Evolutionary conservation across 1,139 yeast species (phyloP), one percentile per base, ranked within the genome.

Genomic region (Geotrichum klebahnii): DNA sequence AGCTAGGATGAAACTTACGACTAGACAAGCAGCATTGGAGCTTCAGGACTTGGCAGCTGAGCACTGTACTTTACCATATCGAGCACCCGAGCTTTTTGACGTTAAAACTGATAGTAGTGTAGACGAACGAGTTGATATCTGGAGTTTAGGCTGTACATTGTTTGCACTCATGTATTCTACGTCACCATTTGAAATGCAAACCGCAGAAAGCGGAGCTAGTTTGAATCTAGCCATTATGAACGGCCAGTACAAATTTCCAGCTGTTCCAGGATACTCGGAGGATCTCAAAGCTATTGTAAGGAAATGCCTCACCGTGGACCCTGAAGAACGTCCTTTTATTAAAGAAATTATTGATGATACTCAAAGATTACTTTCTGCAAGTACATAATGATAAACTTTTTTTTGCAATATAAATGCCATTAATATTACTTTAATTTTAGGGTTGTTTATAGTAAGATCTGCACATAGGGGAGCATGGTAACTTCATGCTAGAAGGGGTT

Each of bases 71-170:
- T 70, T 87, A 53, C 92, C 95, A 0, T 90, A 84, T 65, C 71
- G 96, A 35, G 96, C 97, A 0, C 97, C 97, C 0, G 97, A 90
- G 62, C 71, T 90, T 42, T 71, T 89, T 53, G 94, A 87, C 59
- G 85, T 88, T 46, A 80, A 79, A 46, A 78, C 87, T 0, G 82
- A 82, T 44, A 66, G 78, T 12, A 67, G 68, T 3, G 74, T 90
- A 42, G 81, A 82, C 53, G 95, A 85, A 62, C 76, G 78, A 50
- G 82, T 85, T 3, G 97, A 90, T 63, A 79, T 90, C 17, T 90
- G 97, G 97, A 84, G 95, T 4, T 67, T 89, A 31, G 97, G 97
- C 0, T 88, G 97, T 62, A 72, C 88, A 1, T 64, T 88, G 22
- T 90, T 84, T 67, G 79, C 90, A 1, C 70, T 87, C 57, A 75